Base-by-base conservation (phyloP, 1,284 basidiomycete species). In the Cutaneotrichosporon spelunceum region DNA sequence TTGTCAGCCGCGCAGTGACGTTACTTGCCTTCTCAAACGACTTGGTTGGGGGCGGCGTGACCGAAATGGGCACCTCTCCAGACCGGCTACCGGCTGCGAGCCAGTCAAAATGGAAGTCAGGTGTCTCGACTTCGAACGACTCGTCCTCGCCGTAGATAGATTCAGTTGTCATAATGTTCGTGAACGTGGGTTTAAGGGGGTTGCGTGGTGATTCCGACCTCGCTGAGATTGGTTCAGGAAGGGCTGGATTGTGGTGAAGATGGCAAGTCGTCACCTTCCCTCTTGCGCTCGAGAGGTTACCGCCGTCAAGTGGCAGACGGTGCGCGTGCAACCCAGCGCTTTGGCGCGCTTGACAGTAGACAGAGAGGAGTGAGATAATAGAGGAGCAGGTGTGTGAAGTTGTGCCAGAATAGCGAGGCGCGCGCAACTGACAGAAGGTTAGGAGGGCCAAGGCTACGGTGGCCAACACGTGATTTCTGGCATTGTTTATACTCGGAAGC, bases 51-150 rank as follows among this genome's bases (percentile, higher is more conserved):
- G 48, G 27, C 11, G 47, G 47, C 9, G 26, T 30, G 13, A 16
- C n/a, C 7, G 48, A 50, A 6, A 5, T 50, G 16, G 27, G 27
- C 3, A 7, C 48, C 7, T 1, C 48, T 29, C 27, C 27, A 13
- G 24, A 19, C 2, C 26, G 11, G 26, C 13, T 14, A 6, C 24
- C 48, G 3, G 48, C 16, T 16, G 49, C 36, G 4, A 58, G 66
- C 70, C 71, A 76, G 36, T 74, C 70, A 50, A 71, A 76, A 52
- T 76, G 70, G 36, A 76, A 75, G 59, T 75, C 71, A 1, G 74
- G 74, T 10, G 70, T 59, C 23, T 64, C 59, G 36, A 74, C 66
- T 3, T 74, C 70, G 24, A 74, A 71, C 19, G 70, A 71, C 13
- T 66, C 62, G 24, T 67, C 66, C 16, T 64, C 57, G 42, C 59